These are phyloP conservation scores for Smittium culicis DNA, from an alignment of 371 early-diverging fungal genomes.

Conservation along the genomic window DNA sequence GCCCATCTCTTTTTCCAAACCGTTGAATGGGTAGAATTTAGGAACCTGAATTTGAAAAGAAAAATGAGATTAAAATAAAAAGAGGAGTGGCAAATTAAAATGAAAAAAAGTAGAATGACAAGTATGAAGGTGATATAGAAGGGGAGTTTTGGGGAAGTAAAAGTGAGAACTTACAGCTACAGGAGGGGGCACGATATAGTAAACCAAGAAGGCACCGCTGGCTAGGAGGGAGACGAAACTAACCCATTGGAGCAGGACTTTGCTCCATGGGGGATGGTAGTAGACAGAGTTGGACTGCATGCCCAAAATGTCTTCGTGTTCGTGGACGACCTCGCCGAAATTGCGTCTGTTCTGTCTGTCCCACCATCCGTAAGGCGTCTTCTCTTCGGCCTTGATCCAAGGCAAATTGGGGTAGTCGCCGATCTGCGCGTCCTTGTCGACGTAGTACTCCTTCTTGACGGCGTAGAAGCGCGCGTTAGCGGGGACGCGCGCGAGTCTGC, in stretches of 20 bases:
- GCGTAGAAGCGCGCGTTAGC: no score
- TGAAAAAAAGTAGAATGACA: background rate
- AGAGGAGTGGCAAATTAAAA: background rate
- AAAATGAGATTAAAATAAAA: conserved; percentile 9
- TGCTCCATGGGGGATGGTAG: conserved; percentile 23
- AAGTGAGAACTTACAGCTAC: conserved; percentile 19
- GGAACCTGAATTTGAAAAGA: conserved; percentile 16
- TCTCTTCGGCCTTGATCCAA: conserved; percentile 20
- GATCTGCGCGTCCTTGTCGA: conserved; percentile 32
- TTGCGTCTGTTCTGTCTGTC: conserved; percentile 32
- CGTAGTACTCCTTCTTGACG: conserved; percentile 22
- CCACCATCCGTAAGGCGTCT: conserved; percentile 33
- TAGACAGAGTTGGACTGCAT: conserved; percentile 30
- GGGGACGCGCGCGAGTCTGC: no score
- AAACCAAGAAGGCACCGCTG: conserved; percentile 20
- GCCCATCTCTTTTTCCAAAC: conserved; percentile 30
- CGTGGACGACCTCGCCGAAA: conserved; percentile 29
- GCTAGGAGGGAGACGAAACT: conserved; percentile 22
- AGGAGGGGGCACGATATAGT: conserved; percentile 15
- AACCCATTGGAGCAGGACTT: conserved; percentile 25
- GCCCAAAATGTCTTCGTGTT: conserved; percentile 30
- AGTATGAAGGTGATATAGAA: background rate
- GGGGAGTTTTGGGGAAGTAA: no score
- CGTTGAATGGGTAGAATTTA: conserved; percentile 14
- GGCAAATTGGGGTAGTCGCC: conserved; percentile 32